These are phyloP conservation scores for Nevesoporus exiguus DNA, from an alignment of 768 basidiomycete species.

Conservation along the genomic window DNA sequence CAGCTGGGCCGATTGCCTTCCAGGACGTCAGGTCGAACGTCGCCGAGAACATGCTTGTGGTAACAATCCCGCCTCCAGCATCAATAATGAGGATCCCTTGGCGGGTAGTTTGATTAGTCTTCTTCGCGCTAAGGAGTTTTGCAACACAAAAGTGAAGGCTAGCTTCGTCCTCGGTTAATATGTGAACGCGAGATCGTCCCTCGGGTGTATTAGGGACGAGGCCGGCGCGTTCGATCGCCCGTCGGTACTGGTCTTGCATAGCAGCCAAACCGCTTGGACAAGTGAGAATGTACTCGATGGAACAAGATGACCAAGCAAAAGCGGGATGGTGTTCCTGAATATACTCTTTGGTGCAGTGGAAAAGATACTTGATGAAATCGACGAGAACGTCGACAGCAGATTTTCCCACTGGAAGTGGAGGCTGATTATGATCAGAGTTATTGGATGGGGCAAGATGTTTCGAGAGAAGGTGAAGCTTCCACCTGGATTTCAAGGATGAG, in stretches of 20 bases:
- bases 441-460: too few relatives aligned
- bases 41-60: neutral
- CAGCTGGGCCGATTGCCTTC: neutral
- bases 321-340: neutral
- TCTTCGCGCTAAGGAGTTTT: neutral
- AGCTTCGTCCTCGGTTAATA: neutral
- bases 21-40: neutral
- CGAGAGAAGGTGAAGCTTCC: neutral
- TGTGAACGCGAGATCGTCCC: neutral
- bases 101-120: neutral
- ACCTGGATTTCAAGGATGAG: neutral
- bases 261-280: neutral
- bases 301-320: neutral
- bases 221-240: neutral
- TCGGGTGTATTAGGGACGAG: neutral
- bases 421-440: neutral
- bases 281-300: neutral
- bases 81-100: neutral
- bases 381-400: neutral
- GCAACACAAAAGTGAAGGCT: neutral
- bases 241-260: neutral
- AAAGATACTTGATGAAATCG: neutral
- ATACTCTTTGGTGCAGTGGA: neutral
- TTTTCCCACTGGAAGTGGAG: neutral
- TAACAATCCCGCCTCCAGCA: neutral